Evolutionary conservation across 257 asterid genomes (phyloP).

Genomic region (Ajuga chamaepitys): DNA sequence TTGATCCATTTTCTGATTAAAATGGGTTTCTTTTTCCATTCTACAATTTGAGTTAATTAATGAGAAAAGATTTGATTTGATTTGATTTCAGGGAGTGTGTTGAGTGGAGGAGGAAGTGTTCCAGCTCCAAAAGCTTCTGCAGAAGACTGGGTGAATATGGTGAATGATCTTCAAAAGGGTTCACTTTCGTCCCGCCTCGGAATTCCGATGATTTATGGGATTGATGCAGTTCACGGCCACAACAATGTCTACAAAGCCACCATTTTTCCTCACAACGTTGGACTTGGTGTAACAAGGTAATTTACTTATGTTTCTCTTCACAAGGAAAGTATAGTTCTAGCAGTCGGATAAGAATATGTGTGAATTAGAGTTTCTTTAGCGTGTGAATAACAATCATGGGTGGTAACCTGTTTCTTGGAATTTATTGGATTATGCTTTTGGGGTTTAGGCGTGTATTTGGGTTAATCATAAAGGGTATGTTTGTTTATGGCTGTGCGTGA

Average conservation of each 20-base stretch:
- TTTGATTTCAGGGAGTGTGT: conserved; percentile 48
- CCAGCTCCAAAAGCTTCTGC: conserved; percentile 65
- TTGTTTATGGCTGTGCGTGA: too few species aligned
- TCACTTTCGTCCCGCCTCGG: conserved; percentile 58
- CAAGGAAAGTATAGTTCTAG: not conserved
- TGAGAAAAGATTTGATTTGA: not conserved
- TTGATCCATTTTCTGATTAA: too few species aligned
- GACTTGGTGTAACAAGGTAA: conserved; percentile 77
- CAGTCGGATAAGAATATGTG: not conserved
- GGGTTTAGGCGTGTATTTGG: not conserved
- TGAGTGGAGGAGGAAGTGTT: conserved; percentile 77
- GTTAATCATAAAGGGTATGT: too few species aligned
- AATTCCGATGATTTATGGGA: conserved; percentile 63
- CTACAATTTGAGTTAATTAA: too few species aligned
- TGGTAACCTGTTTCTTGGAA: not conserved
- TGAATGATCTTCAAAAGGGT: conserved; percentile 55
- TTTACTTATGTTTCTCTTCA: not conserved
- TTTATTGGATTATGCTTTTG: not conserved
- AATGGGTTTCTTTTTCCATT: too few species aligned
- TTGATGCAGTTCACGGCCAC: conserved; percentile 76
- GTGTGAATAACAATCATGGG: not conserved
- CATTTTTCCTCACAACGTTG: conserved; percentile 71
- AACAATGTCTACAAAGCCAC: conserved; percentile 65
- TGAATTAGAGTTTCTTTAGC: not conserved
- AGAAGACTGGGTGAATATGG: conserved; percentile 55